Base-by-base conservation (phyloP, 441 rosid genomes). In the Pelargonium cotyledonis region DNA sequence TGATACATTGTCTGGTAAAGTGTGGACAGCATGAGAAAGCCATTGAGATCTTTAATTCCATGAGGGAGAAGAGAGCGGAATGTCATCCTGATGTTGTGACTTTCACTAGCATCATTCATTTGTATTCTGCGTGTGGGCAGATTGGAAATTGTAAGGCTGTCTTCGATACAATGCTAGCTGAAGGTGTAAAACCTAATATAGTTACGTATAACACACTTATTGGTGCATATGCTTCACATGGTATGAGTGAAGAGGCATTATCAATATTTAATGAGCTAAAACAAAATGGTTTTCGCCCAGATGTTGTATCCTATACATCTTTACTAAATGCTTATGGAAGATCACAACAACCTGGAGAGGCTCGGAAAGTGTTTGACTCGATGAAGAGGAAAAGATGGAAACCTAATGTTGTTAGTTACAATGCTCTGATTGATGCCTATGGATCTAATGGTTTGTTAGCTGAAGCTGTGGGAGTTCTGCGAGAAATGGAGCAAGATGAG, bases 311-410 rank as follows among this genome's bases (percentile, higher is more conserved):
- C 18, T 90, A 85, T 74, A 90, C 97, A 26, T 82, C 91, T 69
- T 84, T 93, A 72, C 92, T 93, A 41, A 89, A 85, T 83, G 88
- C 97, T 44, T 90, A 90, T 75, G 98, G 98, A 74, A 85, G 97
- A 81, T 86, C 98, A 67, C 77, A 77, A 23, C 89, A 86, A 70
- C 96, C 98, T 61, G 72, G 62, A 67, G 86, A 88, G 76, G 96
- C 98, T 40, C 85, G 85, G 73, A 82, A 85, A 76, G 84, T 90
- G 35, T 93, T 93, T 72, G 74, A 80, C 64, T 78, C 78, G 89
- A 90, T 90, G 92, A 90, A 80, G 80, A 79, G 75, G 68, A 78
- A 84, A 46, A 89, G 82, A 70, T 73, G 71, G 80, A 90, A 85
- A 79, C 96, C 98, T 68, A 90, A 88, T 74, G 69, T 88, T 76